Evolutionary conservation across 768 basidiomycete species (phyloP).

Genomic region (Russula emetica): DNA sequence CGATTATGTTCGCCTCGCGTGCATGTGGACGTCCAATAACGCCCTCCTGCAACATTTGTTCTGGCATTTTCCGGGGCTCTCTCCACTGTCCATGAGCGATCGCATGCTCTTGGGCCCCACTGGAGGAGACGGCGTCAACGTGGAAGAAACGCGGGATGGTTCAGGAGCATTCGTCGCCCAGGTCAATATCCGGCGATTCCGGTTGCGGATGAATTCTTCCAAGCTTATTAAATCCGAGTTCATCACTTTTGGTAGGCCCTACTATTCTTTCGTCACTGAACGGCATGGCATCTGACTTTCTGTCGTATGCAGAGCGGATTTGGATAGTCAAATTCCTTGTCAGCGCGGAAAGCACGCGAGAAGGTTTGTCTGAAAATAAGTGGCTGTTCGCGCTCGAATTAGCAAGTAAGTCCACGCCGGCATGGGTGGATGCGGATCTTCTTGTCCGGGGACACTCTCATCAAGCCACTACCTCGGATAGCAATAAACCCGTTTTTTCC

Average conservation of each 20-base stretch:
- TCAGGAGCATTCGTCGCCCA: slow-evolving; percentile 49
- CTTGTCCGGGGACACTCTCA: slow-evolving; percentile 36
- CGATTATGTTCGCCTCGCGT: slow-evolving; percentile 58
- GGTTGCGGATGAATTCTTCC: slow-evolving; percentile 65
- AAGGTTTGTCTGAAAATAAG: slow-evolving; percentile 6
- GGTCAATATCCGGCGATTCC: slow-evolving; percentile 55
- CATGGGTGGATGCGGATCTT: slow-evolving; percentile 52
- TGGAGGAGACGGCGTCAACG: slow-evolving; percentile 54
- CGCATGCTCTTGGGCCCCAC: slow-evolving; percentile 38
- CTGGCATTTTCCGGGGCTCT: slow-evolving; percentile 44
- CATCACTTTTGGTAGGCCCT: slow-evolving; percentile 49
- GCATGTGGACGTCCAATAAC: slow-evolving; percentile 59
- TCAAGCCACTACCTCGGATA: background rate
- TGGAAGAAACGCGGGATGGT: slow-evolving; percentile 38
- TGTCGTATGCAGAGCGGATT: slow-evolving; percentile 44
- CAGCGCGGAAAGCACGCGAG: slow-evolving; percentile 22
- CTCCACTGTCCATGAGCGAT: slow-evolving; percentile 50
- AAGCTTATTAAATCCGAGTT: slow-evolving; percentile 56
- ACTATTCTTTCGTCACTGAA: background rate
- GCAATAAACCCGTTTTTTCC: background rate
- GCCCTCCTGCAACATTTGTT: slow-evolving; percentile 56
- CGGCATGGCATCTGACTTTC: background rate
- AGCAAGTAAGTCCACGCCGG: slow-evolving; percentile 54
- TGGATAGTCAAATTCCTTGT: slow-evolving; percentile 48
- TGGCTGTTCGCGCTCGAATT: slow-evolving; percentile 50